Percentiles rank a stretch among this genome's conserved stretches.
Evolutionary conservation across 129 eudicot species (phyloP).

Genomic region (Centaurea solstitialis): DNA sequence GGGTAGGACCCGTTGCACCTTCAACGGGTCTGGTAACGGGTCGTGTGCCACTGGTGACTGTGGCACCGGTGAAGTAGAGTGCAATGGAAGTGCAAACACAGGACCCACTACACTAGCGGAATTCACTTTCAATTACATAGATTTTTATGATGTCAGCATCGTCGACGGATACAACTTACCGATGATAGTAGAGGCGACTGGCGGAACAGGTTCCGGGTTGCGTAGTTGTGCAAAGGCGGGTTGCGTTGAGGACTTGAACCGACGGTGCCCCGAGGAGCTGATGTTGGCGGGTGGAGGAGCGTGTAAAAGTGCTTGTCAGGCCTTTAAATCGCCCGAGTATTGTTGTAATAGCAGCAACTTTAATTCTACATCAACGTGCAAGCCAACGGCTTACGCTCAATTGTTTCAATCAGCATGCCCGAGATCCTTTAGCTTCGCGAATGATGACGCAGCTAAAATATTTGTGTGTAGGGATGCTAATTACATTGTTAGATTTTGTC

Average conservation of each 20-base stretch:
- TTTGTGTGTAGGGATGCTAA: constrained; percentile 16
- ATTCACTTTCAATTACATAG: neutral
- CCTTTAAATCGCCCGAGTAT: constrained; percentile 37
- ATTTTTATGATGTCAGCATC: constrained; percentile 37
- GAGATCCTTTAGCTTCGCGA: constrained; percentile 25
- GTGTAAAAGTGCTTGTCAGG: constrained; percentile 37
- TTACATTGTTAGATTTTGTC: constrained; percentile 25
- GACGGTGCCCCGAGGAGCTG: constrained; percentile 28
- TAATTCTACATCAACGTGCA: constrained; percentile 12
- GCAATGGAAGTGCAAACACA: neutral
- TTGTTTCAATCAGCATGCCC: constrained; percentile 39
- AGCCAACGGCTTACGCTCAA: constrained; percentile 25
- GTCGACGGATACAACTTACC: constrained; percentile 40
- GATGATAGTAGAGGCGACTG: constrained; percentile 39
- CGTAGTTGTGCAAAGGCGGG: constrained; percentile 32
- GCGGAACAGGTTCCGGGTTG: constrained; percentile 20
- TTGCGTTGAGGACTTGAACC: constrained; percentile 30
- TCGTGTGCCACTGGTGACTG: constrained; percentile 21
- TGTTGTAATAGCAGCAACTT: constrained; percentile 29
- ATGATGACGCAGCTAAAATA: constrained; percentile 9
- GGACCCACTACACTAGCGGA: constrained; percentile 5
- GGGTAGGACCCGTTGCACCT: constrained; percentile 29
- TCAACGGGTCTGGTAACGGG: constrained; percentile 4
- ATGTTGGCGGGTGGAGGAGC: constrained; percentile 25
- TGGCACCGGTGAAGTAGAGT: constrained; percentile 16